Evolutionary conservation across 352 stramenopile species (phyloP).

Genomic region (Phytopythium aichiense): DNA sequence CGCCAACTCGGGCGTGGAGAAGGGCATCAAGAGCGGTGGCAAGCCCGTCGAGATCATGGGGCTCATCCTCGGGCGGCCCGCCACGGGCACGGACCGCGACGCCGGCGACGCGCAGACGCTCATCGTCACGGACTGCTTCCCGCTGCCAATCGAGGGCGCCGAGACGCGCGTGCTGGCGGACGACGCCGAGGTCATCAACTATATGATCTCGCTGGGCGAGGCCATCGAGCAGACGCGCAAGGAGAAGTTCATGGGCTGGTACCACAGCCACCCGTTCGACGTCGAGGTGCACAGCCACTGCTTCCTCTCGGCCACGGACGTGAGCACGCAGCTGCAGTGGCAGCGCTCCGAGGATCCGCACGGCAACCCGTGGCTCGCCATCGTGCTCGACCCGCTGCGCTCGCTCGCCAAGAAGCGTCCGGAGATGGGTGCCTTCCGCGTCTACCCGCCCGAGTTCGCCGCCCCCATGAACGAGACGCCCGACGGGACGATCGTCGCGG

Average conservation of each 20-base stretch:
- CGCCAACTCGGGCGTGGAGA: constrained; percentile 97
- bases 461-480: constrained; percentile 92
- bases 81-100: constrained; percentile 80
- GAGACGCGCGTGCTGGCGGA: constrained; percentile 96
- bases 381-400: constrained; percentile 97
- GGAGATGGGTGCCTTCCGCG: constrained; percentile 97
- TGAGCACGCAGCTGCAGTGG: constrained; percentile 98
- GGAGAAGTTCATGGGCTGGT: constrained; percentile 99
- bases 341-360: constrained; percentile 96
- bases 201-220: constrained; percentile 98
- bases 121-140: constrained; percentile 98
- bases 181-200: constrained; percentile 97
- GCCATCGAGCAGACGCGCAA: constrained; percentile 92
- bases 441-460: constrained; percentile 96
- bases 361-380: constrained; percentile 96
- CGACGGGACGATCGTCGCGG: constrained; percentile 91
- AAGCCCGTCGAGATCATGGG: constrained; percentile 99
- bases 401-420: constrained; percentile 91
- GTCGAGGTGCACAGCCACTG: constrained; percentile 95
- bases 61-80: constrained; percentile 94
- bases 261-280: constrained; percentile 99
- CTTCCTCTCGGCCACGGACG: constrained; percentile 97
- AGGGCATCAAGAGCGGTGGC: constrained; percentile 93
- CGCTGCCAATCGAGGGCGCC: constrained; percentile 95
- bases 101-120: constrained; percentile 88